Evolutionary conservation across 73 alveolate species (phyloP).

Genomic region (Breviolum minutum): DNA sequence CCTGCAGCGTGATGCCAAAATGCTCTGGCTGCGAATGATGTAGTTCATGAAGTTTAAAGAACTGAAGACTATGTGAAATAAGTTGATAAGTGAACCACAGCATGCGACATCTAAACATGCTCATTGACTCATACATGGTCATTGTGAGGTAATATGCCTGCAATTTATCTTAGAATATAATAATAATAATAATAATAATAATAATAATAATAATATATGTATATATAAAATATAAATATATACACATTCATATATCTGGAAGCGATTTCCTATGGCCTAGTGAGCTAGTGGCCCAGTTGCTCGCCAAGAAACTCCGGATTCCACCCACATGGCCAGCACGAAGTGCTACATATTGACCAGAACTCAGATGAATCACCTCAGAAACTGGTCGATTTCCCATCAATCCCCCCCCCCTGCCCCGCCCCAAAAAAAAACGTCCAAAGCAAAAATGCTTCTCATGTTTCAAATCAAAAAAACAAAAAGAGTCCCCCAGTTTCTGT

Average conservation of each 20-base stretch:
- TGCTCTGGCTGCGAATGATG: not conserved
- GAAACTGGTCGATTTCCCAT: not conserved
- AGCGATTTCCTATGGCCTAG: not conserved
- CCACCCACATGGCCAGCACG: constrained; percentile 85
- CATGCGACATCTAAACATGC: too few relatives aligned
- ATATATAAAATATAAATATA: not conserved
- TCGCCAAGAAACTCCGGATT: constrained; percentile 22
- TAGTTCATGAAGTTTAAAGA: not conserved
- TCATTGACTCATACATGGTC: too few relatives aligned
- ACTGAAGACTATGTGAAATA: too few relatives aligned
- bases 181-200: too few relatives aligned
- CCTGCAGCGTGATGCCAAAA: too few relatives aligned
- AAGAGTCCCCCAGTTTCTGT: not conserved
- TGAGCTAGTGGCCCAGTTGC: not conserved
- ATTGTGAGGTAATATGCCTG: too few relatives aligned
- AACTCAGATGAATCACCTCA: constrained; percentile 62
- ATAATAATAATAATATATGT: too few relatives aligned
- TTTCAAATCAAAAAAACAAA: not conserved
- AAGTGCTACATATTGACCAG: constrained; percentile 61
- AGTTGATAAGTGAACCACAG: too few relatives aligned
- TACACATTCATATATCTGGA: not conserved
- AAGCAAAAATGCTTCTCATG: not conserved
- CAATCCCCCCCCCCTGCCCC: too few relatives aligned
- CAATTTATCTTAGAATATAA: too few relatives aligned
- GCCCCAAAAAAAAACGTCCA: not conserved